Conservation (phyloP, 345 rosid genomes). For the Clarkia xantiana region DNA sequence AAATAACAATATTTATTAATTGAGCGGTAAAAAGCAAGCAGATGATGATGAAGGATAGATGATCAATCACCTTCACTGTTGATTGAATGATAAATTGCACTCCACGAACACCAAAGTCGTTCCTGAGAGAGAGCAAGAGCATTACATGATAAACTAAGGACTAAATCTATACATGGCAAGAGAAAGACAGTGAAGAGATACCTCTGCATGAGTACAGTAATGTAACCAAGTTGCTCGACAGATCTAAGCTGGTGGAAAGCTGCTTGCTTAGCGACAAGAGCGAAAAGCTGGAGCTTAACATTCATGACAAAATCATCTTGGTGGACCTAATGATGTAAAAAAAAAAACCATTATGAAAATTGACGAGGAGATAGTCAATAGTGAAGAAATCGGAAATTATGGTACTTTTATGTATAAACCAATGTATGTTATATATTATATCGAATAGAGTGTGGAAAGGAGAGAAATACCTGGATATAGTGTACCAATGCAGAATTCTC, state of each 20-base stretch:
- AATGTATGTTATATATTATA: too few species aligned
- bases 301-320: conserved; percentile 65
- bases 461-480: conserved; percentile 61
- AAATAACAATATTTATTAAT: neutral
- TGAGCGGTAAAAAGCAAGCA: neutral
- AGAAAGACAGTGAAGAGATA: conserved; percentile 6
- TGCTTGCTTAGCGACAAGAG: conserved; percentile 68
- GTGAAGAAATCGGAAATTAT: conserved; percentile 1
- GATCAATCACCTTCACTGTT: conserved; percentile 42
- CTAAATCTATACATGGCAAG: neutral
- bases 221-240: conserved; percentile 90
- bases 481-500: conserved; percentile 79
- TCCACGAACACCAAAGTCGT: conserved; percentile 63
- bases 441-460: neutral
- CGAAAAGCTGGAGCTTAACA: conserved; percentile 69
- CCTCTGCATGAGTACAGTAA: conserved; percentile 65
- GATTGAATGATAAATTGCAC: conserved; percentile 80
- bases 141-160: neutral
- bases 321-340: conserved; percentile 38
- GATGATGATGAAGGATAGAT: neutral
- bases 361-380: conserved; percentile 2
- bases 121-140: conserved; percentile 25
- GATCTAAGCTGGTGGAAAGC: conserved; percentile 96
- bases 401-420: neutral
- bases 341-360: neutral